Conservation (phyloP, 225 moss, liverwort and hornwort genomes). For the Pseudoscleropodium purum region DNA sequence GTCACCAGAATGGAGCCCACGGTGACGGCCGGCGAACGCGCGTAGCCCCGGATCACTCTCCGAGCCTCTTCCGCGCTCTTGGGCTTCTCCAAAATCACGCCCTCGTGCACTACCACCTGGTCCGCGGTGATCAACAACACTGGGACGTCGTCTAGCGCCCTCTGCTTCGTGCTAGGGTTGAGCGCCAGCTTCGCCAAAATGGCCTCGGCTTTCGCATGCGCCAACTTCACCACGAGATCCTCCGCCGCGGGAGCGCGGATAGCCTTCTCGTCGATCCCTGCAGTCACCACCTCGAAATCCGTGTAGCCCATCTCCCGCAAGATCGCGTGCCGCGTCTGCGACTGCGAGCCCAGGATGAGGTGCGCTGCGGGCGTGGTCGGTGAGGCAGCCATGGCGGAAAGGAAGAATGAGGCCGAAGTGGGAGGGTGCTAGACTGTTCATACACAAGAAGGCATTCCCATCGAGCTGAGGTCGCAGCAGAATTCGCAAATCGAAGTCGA, state of each 20-base stretch:
- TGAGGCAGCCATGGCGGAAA: background rate
- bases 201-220: constrained; percentile 84
- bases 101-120: constrained; percentile 98
- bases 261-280: constrained; percentile 77
- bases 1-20: constrained; percentile 81
- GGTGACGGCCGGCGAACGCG: constrained; percentile 74
- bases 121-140: constrained; percentile 86
- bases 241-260: constrained; percentile 63
- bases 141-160: background rate
- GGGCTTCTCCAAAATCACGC: constrained; percentile 84
- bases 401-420: background rate
- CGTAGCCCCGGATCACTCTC: constrained; percentile 66
- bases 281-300: constrained; percentile 67
- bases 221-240: constrained; percentile 72
- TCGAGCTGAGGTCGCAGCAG: background rate
- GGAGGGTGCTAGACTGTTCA: background rate
- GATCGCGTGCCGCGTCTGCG: constrained; percentile 58
- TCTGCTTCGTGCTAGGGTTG: constrained; percentile 15
- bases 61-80: constrained; percentile 66
- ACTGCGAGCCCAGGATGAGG: constrained; percentile 87
- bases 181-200: constrained; percentile 64
- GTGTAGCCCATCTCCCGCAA: constrained; percentile 77
- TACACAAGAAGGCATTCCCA: background rate
- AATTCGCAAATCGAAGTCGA: background rate
- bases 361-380: background rate